These are phyloP conservation scores for Trichoderma harzianum DNA, from an alignment of 2,329 filamentous ascomycete genomes.

Conservation along the genomic window DNA sequence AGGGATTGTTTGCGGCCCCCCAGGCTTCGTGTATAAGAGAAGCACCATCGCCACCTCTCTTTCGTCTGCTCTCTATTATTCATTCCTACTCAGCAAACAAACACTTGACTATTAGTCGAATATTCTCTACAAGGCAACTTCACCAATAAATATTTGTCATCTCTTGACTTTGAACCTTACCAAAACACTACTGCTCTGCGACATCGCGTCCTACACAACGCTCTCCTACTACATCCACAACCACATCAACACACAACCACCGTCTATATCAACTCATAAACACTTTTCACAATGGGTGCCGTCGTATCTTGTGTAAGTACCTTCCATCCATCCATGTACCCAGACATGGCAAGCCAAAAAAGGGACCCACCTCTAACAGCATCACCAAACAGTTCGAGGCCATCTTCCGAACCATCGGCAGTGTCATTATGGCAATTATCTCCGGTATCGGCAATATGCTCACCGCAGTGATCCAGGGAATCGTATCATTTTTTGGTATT, in stretches of 20 bases:
- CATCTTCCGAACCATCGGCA: slow-evolving; percentile 62
- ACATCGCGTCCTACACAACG: neutral
- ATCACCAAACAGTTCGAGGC: slow-evolving; percentile 48
- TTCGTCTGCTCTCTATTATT: neutral
- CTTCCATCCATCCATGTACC: neutral
- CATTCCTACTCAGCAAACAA: neutral
- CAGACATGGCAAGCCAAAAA: neutral
- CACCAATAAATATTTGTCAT: neutral
- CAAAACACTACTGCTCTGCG: neutral
- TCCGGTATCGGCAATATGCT: slow-evolving; percentile 63
- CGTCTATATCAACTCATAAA: neutral
- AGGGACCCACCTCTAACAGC: slow-evolving; percentile 20
- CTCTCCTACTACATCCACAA: neutral
- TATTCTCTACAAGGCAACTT: neutral
- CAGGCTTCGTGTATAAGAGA: slow-evolving; percentile 10
- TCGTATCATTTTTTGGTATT: slow-evolving; percentile 63
- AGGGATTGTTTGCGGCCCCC: neutral
- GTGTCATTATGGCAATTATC: slow-evolving; percentile 65
- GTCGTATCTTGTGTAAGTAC: slow-evolving; percentile 76
- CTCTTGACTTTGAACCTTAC: neutral
- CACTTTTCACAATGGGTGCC: slow-evolving; percentile 63
- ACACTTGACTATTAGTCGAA: neutral
- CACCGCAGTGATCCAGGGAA: slow-evolving; percentile 63
- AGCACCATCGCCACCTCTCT: neutral
- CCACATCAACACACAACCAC: neutral